Evolutionary conservation across 164 flowering plant species (phyloP), one percentile per base, ranked within the genome.

Genomic region (Euptelea pleiosperma): DNA sequence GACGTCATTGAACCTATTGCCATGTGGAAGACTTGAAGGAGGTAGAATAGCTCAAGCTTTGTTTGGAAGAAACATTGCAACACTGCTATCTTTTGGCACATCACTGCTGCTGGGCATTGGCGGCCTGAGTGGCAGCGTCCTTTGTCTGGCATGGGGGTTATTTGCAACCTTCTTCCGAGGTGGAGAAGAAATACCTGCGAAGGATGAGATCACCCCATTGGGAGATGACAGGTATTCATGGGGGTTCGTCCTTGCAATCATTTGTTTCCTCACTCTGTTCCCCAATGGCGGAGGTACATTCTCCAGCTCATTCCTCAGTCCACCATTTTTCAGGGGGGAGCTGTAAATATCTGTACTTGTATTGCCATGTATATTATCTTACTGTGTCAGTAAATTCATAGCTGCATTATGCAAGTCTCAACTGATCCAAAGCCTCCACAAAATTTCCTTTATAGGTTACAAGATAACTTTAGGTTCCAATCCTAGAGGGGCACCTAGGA

Each of bases 11-110:
- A 89, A 92, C 76, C 70, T 92, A 60, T 72, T 92, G 51, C 96
- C 96, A 3, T 85, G 93, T 61, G 98, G 98, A 31, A 72, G 95
- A 66, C 93, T 92, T 2, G 95, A 92, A 81, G 98, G 98, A 43
- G 98, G 98, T 5, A 83, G 96, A 3, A 92, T 92, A 42, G 96
- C 96, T 7, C 98, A 92, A 76, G 93, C 96, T 35, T 73, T 92
- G 84, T 85, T 92, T 6, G 95, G 98, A 7, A 78, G 98, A 53
- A 80, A 67, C 67, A 72, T 77, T 8, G 93, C 98, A 0, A 59
- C 74, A 1, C 39, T 89, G 33, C 70, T 92, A 16, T 89, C 98
- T 4, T 77, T 85, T 52, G 95, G 82, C 3, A 89, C 91, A 11
- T 89, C 98, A 3, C 75, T 89, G 7, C 58, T 87, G 49, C 81